phyloP scores from a whole-genome alignment of 139 green algal species.

The Chlorella sorokiniana region DNA sequence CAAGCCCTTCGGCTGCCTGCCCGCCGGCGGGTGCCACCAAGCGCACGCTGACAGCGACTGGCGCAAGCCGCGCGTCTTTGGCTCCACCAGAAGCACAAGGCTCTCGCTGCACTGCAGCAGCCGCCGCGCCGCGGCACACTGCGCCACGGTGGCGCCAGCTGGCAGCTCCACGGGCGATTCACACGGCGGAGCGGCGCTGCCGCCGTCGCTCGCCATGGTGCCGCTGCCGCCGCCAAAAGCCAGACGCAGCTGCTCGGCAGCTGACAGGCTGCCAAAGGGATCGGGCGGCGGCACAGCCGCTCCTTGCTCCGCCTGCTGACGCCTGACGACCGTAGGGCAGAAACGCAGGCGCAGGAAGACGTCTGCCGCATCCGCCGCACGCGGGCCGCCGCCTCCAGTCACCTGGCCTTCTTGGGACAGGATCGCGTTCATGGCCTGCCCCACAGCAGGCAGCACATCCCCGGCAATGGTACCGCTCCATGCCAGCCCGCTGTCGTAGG shows the following conservation, averaged over 20 bases:
- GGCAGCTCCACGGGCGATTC: background rate
- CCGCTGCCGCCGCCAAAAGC: background rate
- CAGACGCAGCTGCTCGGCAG: background rate
- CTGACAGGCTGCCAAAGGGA: background rate
- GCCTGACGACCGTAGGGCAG: slow-evolving; percentile 2
- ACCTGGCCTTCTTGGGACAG: too few relatives aligned
- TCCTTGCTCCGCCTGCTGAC: background rate
- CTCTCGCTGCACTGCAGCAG: slow-evolving; percentile 23
- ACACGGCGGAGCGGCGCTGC: background rate
- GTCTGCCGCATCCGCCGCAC: background rate
- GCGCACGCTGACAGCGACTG: background rate
- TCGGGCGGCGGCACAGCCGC: background rate
- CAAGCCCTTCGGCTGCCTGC: background rate
- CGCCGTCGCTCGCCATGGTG: background rate
- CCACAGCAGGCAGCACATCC: background rate
- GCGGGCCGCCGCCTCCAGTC: background rate
- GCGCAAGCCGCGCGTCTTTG: slow-evolving; percentile 22
- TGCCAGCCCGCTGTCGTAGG: background rate
- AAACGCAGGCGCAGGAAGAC: slow-evolving; percentile 32
- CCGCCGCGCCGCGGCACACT: background rate
- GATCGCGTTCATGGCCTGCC: too few relatives aligned
- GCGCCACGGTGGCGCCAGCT: background rate
- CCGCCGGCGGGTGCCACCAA: background rate
- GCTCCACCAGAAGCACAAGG: slow-evolving; percentile 21
- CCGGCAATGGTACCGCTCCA: slow-evolving; percentile 14